Base-by-base conservation (phyloP, 2,329 filamentous ascomycete species). In the Aspergillus sp. region DNA sequence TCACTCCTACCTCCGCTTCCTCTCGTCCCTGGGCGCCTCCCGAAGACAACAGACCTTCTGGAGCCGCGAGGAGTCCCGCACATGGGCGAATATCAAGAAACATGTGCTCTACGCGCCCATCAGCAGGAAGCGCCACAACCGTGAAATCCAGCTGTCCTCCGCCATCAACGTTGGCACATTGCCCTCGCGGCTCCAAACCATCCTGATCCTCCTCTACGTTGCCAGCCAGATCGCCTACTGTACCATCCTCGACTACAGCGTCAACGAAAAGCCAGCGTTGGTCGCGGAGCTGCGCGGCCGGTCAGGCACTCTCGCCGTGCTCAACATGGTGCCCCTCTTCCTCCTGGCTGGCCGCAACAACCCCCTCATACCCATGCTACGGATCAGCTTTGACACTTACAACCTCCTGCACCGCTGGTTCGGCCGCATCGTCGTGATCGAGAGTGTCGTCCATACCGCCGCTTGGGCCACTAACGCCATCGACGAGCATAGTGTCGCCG, bases 311-410 rank as follows among this genome's bases (percentile, higher is more conserved):
- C 81, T 99, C 58, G 86, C 92, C 4, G 80, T 91, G 10, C 82
- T 96, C 64, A 99, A 97, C 75, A 89, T 97, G 84, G 84, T 99
- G 29, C 92, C 94, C 4, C 84, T 97, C 25, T 82, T 97, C 64
- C 83, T 97, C 58, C 83, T 97, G 52, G 91, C 92, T 11, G 86
- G 91, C 32, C 88, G 94, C 68, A 97, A 97, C 78, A 99, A 97
- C 75, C 90, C 91, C 7, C 78, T 97, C 45, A 97, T 97, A 66
- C 72, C 79, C 3, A 71, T 95, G 31, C 81, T 97, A 52, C 84
- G 88, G 63, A 88, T 97, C 69, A 93, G 89, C 71, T 99, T 97
- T 75, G 94, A 97, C 71, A 96, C 92, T 0, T 97, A 95, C 80
- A 97, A 97, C 70, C 85, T 94, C 7, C 77, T 94, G 47, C 90